phyloP scores from a whole-genome alignment of 2,329 filamentous ascomycete species.

The Onygenales sp. region DNA sequence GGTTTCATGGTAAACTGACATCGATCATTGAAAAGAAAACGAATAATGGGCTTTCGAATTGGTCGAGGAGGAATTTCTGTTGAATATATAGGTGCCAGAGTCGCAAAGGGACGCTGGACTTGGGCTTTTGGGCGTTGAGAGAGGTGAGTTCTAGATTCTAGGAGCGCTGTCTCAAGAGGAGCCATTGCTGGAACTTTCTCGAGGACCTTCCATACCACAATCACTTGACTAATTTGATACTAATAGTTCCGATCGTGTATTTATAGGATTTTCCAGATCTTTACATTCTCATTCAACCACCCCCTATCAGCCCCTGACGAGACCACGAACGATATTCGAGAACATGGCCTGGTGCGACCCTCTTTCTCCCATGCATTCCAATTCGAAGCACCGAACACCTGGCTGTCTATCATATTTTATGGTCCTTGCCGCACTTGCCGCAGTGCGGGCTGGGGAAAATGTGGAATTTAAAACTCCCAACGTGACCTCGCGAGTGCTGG shows the following conservation, averaged over 20 bases:
- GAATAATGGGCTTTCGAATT: constrained; percentile 2
- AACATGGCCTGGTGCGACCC: background rate
- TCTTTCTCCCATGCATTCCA: background rate
- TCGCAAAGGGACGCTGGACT: background rate
- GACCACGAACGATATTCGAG: background rate
- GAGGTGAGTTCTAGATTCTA: background rate
- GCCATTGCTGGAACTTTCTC: no score
- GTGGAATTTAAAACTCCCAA: constrained; percentile 1
- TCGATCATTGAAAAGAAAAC: background rate
- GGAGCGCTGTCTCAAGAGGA: background rate
- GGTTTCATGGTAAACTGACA: no score
- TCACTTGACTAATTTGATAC: background rate
- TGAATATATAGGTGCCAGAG: background rate
- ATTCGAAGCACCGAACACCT: background rate
- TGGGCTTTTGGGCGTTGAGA: background rate
- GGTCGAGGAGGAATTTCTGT: background rate
- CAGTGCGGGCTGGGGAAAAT: background rate
- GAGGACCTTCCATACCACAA: no score
- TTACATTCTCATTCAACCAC: no score
- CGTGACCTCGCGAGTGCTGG: constrained; percentile 8
- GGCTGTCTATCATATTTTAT: background rate
- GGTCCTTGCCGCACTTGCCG: background rate
- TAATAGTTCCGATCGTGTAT: background rate
- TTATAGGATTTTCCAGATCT: no score
- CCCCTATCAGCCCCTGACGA: background rate